Evolutionary conservation across 2,329 filamentous ascomycete species (phyloP).

Genomic region (Graphiopsis chlorocephala): DNA sequence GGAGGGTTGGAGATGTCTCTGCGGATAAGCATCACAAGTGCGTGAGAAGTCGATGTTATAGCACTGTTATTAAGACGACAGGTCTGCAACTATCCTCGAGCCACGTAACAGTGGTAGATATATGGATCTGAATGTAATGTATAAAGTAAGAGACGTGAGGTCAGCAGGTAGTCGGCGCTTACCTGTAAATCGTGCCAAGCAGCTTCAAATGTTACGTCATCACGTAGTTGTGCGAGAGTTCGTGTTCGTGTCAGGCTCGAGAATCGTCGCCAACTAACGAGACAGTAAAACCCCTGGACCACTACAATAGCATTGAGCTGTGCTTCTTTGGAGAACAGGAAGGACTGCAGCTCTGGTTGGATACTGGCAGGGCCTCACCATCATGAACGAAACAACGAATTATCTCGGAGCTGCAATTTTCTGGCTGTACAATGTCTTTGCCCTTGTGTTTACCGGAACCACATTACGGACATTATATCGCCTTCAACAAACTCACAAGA

Average conservation of each 20-base stretch:
- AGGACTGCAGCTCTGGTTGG: background rate
- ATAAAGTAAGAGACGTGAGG: background rate
- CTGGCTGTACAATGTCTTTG: slow-evolving; percentile 35
- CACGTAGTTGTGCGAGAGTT: background rate
- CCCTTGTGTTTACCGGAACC: slow-evolving; percentile 27
- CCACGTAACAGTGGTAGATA: background rate
- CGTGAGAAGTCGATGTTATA: background rate
- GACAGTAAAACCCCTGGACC: background rate
- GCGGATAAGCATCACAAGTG: background rate
- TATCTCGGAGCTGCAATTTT: slow-evolving; percentile 32
- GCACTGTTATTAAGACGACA: background rate
- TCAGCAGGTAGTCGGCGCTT: background rate
- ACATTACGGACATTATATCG: slow-evolving; percentile 13
- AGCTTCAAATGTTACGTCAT: background rate
- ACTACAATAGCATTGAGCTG: background rate
- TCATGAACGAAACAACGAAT: slow-evolving; percentile 19
- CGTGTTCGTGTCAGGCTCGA: background rate
- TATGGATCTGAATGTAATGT: background rate
- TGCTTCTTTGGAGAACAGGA: background rate
- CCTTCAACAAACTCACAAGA: background rate
- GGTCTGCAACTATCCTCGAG: background rate
- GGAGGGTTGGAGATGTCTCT: background rate
- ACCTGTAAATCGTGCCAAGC: background rate
- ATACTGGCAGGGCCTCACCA: background rate
- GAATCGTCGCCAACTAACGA: background rate